Evolutionary conservation across 305 asterid genomes (phyloP).

Genomic region (Lippia alba): DNA sequence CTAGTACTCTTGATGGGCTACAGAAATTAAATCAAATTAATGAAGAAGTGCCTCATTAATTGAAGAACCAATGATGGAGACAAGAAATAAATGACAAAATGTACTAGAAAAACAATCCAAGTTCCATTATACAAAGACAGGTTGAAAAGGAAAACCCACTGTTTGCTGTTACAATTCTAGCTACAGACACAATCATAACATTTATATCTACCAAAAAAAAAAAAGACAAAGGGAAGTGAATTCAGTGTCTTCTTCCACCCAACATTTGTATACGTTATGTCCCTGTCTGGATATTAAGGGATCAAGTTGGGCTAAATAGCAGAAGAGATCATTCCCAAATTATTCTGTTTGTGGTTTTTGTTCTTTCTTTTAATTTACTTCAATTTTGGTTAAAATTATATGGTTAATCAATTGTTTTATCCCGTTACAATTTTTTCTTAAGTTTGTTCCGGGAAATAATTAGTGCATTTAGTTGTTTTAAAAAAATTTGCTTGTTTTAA

Average conservation of each 20-base stretch:
- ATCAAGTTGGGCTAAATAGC: too few species aligned
- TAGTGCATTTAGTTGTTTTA: too few species aligned
- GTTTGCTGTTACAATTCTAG: constrained; percentile 14
- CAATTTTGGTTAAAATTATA: too few species aligned
- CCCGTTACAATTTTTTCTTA: too few species aligned
- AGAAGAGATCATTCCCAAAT: too few species aligned
- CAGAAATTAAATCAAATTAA: too few species aligned
- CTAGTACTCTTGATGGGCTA: too few species aligned
- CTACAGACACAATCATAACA: constrained; percentile 41
- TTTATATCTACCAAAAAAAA: neutral
- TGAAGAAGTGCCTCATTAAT: neutral
- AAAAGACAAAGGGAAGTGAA: constrained; percentile 8
- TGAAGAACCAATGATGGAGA: constrained; percentile 26
- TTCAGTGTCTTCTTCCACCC: neutral
- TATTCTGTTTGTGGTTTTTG: too few species aligned
- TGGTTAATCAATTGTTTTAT: too few species aligned
- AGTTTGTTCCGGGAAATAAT: too few species aligned
- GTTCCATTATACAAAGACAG: constrained; percentile 12
- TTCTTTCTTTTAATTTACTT: too few species aligned
- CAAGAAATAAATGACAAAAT: constrained; percentile 17
- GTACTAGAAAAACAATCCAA: constrained; percentile 13
- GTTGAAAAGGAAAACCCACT: constrained; percentile 14
- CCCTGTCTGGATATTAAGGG: neutral
- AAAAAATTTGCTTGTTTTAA: too few species aligned
- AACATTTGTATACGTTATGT: constrained; percentile 30